These are phyloP conservation scores for Candida buenavistaensis DNA, from an alignment of 1,139 yeast species.

Conservation along the genomic window DNA sequence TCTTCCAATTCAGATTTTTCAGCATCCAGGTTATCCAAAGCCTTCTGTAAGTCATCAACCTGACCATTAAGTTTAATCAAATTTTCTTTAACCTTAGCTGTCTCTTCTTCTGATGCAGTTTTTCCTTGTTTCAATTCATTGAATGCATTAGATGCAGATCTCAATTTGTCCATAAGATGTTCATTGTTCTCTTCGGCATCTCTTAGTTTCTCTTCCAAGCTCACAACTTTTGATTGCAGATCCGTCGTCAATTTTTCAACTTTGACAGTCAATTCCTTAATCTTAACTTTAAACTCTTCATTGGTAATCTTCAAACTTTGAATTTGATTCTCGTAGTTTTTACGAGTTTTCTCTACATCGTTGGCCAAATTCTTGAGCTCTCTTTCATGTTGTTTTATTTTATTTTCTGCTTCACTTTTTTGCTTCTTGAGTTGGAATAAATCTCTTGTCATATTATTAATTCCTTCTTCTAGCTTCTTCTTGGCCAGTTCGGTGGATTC, in stretches of 20 bases:
- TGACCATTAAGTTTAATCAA: conserved; percentile 15
- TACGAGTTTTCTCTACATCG: conserved; percentile 20
- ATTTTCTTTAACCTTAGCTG: conserved; percentile 8
- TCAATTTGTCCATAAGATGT: conserved; percentile 43
- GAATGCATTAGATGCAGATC: conserved; percentile 47
- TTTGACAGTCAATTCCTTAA: conserved; percentile 24
- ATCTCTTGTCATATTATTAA: conserved; percentile 88
- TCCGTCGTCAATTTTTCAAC: conserved; percentile 15
- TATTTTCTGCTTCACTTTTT: conserved; percentile 52
- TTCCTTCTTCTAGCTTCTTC: conserved; percentile 78
- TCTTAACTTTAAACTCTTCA: conserved; percentile 21
- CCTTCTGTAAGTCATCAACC: conserved; percentile 6
- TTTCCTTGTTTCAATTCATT: conserved; percentile 38
- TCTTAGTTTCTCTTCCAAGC: conserved; percentile 21
- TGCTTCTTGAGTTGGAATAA: conserved; percentile 64
- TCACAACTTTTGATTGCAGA: conserved; percentile 19
- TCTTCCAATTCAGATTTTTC: conserved; percentile 12
- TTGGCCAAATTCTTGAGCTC: conserved; percentile 29
- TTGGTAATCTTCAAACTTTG: conserved; percentile 21
- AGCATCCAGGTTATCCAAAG: conserved; percentile 1
- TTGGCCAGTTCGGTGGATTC: conserved; percentile 44
- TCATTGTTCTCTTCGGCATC: conserved; percentile 37
- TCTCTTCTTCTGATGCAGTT: conserved; percentile 17
- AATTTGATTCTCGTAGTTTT: conserved; percentile 25
- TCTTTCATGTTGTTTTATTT: conserved; percentile 40